Evolutionary conservation across 176 grass and related monocot species (phyloP), one percentile per base, ranked within the genome.

Genomic region (Calamus simplicifolius): DNA sequence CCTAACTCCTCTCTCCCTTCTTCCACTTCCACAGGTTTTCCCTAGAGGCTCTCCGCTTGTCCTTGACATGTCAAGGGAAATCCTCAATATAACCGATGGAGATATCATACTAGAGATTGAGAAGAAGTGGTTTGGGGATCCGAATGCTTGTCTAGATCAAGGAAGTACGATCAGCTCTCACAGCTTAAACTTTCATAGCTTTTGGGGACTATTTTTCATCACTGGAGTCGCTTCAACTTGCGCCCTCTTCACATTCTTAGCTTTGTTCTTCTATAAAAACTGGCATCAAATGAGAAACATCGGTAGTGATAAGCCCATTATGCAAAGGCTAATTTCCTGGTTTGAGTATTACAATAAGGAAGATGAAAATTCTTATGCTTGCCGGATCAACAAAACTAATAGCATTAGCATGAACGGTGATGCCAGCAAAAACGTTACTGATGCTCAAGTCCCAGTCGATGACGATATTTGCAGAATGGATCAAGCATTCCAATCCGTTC

Each of bases 71-170:
- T 88, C 79, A 17, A 79, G 63, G 52, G 76, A 66, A 59, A 88
- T 88, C 15, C 75, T 83, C 18, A 88, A 71, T 69, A 51, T 88
- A 57, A 83, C 80, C 21, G 85, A 75, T 25, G 77, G 72, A 2
- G 67, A 82, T 1, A 49, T 49, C 19, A 73, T 71, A 19, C 60
- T 66, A 23, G 64, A 54, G 1, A 79, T 80, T 18, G 61, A 88
- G 50, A 81, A 70, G 15, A 76, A 61, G 73, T 83, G 85, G 85
- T 73, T 80, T 19, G 49, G 80, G 38, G 62, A 53, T 19, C 53
- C 54, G 27, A 48, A 64, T 16, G 30, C 30, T 13, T 83, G 80
- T 38, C 64, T 59, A 57, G 75, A 67, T 19, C 28, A 65, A 38
- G 75, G 72, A 3, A 25, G 16, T 6, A 8, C 31, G 0, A 26